Conservation (phyloP, 805 yeast species). For the Naumovozyma dairenensis region DNA sequence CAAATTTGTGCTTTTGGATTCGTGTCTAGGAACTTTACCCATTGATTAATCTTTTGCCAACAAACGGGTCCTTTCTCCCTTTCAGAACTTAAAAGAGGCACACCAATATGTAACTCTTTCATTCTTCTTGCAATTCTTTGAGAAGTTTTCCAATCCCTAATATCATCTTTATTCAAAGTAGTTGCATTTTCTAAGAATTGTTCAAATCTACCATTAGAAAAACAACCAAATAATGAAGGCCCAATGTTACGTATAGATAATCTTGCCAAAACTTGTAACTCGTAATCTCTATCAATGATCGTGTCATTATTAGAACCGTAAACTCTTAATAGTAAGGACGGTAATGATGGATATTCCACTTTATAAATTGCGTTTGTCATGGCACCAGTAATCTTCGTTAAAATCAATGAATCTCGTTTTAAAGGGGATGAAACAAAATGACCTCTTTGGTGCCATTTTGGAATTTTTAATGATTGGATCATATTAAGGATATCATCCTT, state of each 20-base stretch:
- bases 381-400: constrained; percentile 80
- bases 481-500: constrained; percentile 68
- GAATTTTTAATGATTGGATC: constrained; percentile 51
- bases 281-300: constrained; percentile 78
- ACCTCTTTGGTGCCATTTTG: constrained; percentile 65
- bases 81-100: constrained; percentile 53
- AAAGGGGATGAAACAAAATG: constrained; percentile 18
- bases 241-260: constrained; percentile 75
- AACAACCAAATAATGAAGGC: constrained; percentile 80
- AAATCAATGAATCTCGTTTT: constrained; percentile 35
- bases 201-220: constrained; percentile 87
- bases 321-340: constrained; percentile 61
- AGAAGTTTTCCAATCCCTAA: constrained; percentile 65
- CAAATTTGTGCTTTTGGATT: constrained; percentile 28
- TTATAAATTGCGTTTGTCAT: constrained; percentile 83
- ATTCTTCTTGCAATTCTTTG: constrained; percentile 89
- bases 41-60: constrained; percentile 62
- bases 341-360: constrained; percentile 53
- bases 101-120: constrained; percentile 85
- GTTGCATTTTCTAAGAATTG: constrained; percentile 79
- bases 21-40: constrained; percentile 46
- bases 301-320: constrained; percentile 83
- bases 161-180: constrained; percentile 63
- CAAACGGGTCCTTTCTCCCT: constrained; percentile 49
- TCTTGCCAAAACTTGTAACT: constrained; percentile 61